phyloP scores from a whole-genome alignment of 176 grass and related monocot genomes.

The Carex parvula region DNA sequence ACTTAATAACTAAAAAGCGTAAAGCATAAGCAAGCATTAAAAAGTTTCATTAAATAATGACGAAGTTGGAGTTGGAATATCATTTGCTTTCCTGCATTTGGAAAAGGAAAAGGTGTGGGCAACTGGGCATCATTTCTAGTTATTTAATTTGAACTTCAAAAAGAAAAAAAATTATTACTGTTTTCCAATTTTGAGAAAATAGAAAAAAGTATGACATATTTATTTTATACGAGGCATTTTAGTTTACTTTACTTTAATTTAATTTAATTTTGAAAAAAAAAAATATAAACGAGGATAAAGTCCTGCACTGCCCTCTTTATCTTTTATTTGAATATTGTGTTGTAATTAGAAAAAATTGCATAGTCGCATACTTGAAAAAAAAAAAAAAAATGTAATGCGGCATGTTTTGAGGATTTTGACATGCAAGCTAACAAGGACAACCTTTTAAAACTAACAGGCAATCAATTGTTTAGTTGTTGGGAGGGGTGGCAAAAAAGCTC shows the following conservation, averaged over 20 bases:
- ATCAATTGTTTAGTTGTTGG: background rate
- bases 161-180: background rate
- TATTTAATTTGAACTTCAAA: background rate
- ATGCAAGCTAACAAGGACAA: background rate
- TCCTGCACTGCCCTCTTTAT: background rate
- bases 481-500: too few relatives aligned
- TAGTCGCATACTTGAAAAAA: background rate
- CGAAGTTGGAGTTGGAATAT: background rate
- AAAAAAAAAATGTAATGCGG: background rate
- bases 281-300: too few relatives aligned
- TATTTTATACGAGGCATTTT: background rate
- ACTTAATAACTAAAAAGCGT: background rate
- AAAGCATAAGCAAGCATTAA: constrained; percentile 10
- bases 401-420: background rate
- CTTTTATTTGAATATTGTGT: background rate
- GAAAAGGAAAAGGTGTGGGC: background rate
- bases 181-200: too few relatives aligned
- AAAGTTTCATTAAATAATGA: background rate
- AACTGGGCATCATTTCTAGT: background rate
- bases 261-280: too few relatives aligned
- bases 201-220: too few relatives aligned
- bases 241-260: too few relatives aligned
- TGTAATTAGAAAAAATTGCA: background rate
- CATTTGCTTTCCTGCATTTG: background rate
- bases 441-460: background rate